Base-by-base conservation (phyloP, 2,329 filamentous ascomycete species). In the Phaeosphaeria sp. region DNA sequence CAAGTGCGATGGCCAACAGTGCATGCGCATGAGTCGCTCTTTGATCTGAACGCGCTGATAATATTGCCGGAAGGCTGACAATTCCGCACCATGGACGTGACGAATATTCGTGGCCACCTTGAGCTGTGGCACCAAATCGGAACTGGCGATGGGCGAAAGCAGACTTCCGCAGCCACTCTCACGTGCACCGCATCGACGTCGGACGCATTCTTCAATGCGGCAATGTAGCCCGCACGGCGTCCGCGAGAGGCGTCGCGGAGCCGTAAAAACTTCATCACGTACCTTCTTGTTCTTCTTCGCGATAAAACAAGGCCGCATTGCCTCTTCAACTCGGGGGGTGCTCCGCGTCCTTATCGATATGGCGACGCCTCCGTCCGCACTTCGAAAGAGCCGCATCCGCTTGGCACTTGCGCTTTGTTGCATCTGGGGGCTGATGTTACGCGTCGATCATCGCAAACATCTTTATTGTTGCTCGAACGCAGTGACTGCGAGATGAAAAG, bases 1-100 rank as follows among this genome's bases (percentile, higher is more conserved):
- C 17, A 23, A 54, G 22, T 66, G 36, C 36, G 36, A 61, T 64
- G 63, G 55, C 46, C 56, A 56, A 52, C 50, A 58, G 41, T 54
- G 62, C 59, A 56, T 61, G 52, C 50, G 30, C 25, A 52, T 43
- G 46, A 48, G 22, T 54, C 52, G 51, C 42, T 52, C 60, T 51
- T 50, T 46, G 50, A 46, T 33, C 52, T 59, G 30, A 36, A 55
- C 39, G 25, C 30, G 17, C 23, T 51, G 46, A 42, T 49, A 36
- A 44, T 50, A 18, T 30, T 15, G 15, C 21, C 30, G 44, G 25
- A 50, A 46, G 55, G 63, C 59, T 68, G 59, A 67, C 30, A 36
- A 36, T 36, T 36, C 6, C 6, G 30, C 30, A 36, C 13, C 3
- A 11, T 36, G 6, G 30, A 36, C 30, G 13, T 13, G 30, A 15